A percentile compares a stretch with the other conserved stretches of the same genome.
phyloP scores from a whole-genome alignment of 2,329 filamentous ascomycete genomes.

The Cytospora chrysosperma region DNA sequence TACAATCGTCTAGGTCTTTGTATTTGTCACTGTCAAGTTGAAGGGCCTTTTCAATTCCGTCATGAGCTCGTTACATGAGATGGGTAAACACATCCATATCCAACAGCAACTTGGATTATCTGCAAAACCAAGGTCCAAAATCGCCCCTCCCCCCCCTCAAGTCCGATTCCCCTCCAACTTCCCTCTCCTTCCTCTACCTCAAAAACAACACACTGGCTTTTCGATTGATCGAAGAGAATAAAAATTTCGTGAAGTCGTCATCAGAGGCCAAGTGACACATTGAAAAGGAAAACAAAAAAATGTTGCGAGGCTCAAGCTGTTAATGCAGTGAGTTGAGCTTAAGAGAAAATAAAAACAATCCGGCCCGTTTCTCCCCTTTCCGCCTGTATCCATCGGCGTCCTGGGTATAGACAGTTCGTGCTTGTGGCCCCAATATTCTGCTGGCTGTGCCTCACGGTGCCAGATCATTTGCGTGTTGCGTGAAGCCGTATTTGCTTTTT shows the following conservation, averaged over 20 bases:
- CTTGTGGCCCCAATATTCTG: not conserved
- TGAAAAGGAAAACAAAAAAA: slow-evolving; percentile 25
- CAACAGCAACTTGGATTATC: slow-evolving; percentile 9
- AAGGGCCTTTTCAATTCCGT: slow-evolving; percentile 12
- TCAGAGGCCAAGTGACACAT: slow-evolving; percentile 27
- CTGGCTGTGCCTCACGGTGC: not conserved
- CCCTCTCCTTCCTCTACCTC: not conserved
- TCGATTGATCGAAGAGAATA: slow-evolving; percentile 18
- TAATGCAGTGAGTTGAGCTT: not conserved
- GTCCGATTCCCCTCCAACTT: not conserved
- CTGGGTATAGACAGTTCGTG: slow-evolving; percentile 10
- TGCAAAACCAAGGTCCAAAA: not conserved
- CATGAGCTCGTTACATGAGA: slow-evolving; percentile 23
- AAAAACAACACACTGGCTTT: slow-evolving; percentile 18
- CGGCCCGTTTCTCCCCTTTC: not conserved
- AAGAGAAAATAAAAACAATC: not conserved
- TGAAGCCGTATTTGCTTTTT: slow-evolving; percentile 1
- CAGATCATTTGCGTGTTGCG: not conserved
- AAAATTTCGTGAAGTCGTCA: slow-evolving; percentile 39
- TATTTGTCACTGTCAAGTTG: slow-evolving; percentile 7
- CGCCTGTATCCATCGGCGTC: slow-evolving; percentile 2
- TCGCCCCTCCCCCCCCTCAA: not conserved
- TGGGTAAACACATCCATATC: slow-evolving; percentile 8
- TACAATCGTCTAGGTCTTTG: slow-evolving; percentile 7
- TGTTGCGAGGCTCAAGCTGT: slow-evolving; percentile 15